Conservation (phyloP, 441 rosid genomes). For the Syzygium malaccense region DNA sequence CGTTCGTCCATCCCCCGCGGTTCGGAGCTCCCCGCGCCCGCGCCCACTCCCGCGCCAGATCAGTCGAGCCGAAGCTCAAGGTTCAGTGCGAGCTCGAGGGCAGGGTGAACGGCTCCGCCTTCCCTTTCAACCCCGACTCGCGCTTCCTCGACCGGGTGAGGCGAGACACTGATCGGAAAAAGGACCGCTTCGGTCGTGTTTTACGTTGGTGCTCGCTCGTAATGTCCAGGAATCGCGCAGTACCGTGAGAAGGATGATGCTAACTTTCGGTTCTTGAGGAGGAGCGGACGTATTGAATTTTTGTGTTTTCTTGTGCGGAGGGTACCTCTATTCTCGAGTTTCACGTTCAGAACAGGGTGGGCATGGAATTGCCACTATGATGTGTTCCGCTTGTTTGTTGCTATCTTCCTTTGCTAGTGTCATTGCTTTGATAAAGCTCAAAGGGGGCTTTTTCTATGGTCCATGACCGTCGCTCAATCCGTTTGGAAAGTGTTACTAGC, state of each 20-base stretch:
- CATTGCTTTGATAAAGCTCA: background rate
- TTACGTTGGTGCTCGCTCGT: background rate
- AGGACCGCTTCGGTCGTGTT: background rate
- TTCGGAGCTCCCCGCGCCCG: constrained; percentile 15
- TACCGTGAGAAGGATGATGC: background rate
- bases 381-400: background rate
- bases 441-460: background rate
- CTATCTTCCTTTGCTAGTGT: background rate
- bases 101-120: constrained; percentile 45
- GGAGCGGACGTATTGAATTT: background rate
- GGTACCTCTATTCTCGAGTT: background rate
- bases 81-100: constrained; percentile 46
- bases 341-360: background rate
- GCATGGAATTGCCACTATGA: background rate
- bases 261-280: background rate
- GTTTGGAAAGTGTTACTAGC: background rate
- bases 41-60: constrained; percentile 14
- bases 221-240: background rate
- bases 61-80: constrained; percentile 4
- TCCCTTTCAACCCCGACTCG: constrained; percentile 46
- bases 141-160: constrained; percentile 79
- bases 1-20: constrained; percentile 12
- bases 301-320: background rate
- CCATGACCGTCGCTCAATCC: background rate
- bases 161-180: background rate